Percentiles rank a stretch among this genome's conserved stretches.
These are phyloP conservation scores for Backusella morwellensis DNA, from an alignment of 192 early-diverging fungal genomes.

Conservation along the genomic window DNA sequence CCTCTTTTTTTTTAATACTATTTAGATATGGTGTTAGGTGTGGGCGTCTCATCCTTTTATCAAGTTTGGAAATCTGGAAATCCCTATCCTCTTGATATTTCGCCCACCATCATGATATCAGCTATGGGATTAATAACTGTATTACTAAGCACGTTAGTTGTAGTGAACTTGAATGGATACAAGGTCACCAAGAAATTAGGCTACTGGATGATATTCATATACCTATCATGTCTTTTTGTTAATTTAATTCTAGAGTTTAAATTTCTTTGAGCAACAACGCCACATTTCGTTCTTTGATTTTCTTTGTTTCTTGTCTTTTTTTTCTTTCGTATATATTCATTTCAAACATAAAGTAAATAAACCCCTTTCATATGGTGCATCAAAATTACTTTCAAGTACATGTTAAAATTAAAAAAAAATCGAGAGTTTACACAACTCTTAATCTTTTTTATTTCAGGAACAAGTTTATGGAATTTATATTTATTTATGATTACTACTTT, in stretches of 20 bases:
- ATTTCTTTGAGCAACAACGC: not conserved
- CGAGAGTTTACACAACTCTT: too few relatives aligned
- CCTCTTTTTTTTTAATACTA: not conserved
- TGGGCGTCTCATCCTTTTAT: slow-evolving; percentile 72
- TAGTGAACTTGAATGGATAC: slow-evolving; percentile 58
- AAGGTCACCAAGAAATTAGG: slow-evolving; percentile 58
- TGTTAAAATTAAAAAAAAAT: too few relatives aligned
- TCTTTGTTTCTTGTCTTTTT: not conserved
- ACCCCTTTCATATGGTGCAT: not conserved
- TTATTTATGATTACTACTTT: not conserved
- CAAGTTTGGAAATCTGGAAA: slow-evolving; percentile 47
- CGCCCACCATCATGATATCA: slow-evolving; percentile 68
- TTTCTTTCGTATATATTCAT: not conserved
- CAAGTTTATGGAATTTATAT: not conserved
- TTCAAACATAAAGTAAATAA: not conserved
- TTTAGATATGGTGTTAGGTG: slow-evolving; percentile 74
- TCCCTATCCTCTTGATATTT: slow-evolving; percentile 52
- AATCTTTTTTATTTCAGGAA: not conserved
- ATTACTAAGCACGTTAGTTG: slow-evolving; percentile 51
- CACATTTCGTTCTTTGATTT: not conserved
- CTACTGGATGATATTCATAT: slow-evolving; percentile 52
- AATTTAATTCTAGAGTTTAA: slow-evolving; percentile 58
- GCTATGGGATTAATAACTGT: slow-evolving; percentile 61
- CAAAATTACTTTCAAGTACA: not conserved
- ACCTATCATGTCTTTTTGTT: slow-evolving; percentile 51